Percentiles rank a stretch among this genome's conserved stretches.
Evolutionary conservation across 192 early-diverging fungal species (phyloP).

Genomic region (Backusella australiensis): DNA sequence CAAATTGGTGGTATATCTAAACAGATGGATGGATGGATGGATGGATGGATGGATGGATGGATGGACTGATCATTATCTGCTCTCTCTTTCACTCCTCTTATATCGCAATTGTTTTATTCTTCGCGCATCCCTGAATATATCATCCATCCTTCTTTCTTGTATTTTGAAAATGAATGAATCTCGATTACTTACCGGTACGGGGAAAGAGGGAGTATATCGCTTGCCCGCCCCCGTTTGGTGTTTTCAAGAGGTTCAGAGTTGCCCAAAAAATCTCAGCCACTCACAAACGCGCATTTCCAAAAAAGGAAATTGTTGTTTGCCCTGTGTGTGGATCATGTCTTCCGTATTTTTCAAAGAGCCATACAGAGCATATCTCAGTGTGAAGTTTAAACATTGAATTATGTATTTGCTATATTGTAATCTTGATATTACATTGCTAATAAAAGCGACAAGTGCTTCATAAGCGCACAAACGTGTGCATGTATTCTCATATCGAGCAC

Average conservation of each 20-base stretch:
- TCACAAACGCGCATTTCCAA: background rate
- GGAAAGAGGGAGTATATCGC: conserved; percentile 17
- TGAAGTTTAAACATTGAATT: background rate
- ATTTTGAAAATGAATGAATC: background rate
- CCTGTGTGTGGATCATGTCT: background rate
- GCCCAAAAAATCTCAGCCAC: conserved; percentile 1
- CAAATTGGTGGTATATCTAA: background rate
- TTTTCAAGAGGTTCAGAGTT: background rate
- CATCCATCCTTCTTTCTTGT: background rate
- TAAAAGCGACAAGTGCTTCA: background rate
- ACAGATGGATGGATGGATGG: background rate
- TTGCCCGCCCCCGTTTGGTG: background rate
- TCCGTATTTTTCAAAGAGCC: background rate
- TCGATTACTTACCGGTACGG: conserved; percentile 18
- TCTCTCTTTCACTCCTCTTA: background rate
- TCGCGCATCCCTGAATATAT: background rate
- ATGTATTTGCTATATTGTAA: no score
- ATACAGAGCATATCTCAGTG: no score
- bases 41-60: conserved; percentile 9
- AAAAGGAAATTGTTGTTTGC: background rate
- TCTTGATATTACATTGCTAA: no score
- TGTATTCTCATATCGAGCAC: background rate
- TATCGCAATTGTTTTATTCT: background rate
- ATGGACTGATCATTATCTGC: background rate
- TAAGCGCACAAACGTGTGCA: background rate